Percentiles rank a stretch among this genome's conserved stretches.
phyloP scores from a whole-genome alignment of 1,139 yeast species.

The Magnusiomyces sp. region DNA sequence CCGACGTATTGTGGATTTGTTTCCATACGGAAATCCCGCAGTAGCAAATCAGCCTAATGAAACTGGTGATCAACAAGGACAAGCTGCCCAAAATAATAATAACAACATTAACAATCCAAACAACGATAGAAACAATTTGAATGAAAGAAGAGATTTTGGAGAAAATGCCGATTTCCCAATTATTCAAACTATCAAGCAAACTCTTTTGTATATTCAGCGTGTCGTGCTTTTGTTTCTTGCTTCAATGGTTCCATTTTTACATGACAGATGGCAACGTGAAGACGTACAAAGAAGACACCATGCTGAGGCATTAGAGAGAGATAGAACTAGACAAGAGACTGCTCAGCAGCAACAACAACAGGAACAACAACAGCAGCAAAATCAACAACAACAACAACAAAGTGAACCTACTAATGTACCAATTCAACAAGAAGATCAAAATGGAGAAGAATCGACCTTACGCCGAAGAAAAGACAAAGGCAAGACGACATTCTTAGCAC shows the following conservation, averaged over 20 bases:
- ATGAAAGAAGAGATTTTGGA: background rate
- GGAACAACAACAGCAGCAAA: background rate
- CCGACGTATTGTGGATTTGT: background rate
- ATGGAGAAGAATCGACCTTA: no score
- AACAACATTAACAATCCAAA: background rate
- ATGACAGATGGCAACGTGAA: slow-evolving; percentile 22
- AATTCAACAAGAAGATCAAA: no score
- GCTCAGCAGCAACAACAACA: background rate
- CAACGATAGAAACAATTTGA: background rate
- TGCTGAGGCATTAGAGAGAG: slow-evolving; percentile 8
- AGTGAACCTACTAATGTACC: no score
- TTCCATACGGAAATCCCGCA: background rate
- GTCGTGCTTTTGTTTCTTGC: slow-evolving; percentile 19
- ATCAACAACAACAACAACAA: no score
- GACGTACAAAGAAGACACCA: slow-evolving; percentile 17
- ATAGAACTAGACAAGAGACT: background rate
- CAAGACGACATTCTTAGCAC: no score
- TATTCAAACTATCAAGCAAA: slow-evolving; percentile 1
- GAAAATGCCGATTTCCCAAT: background rate
- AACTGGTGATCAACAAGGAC: no score
- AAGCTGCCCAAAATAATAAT: background rate
- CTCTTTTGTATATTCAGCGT: slow-evolving; percentile 3
- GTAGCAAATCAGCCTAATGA: background rate
- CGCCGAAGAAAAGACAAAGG: no score
- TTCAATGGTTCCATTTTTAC: slow-evolving; percentile 22